phyloP scores from a whole-genome alignment of 768 basidiomycete genomes.

The Hericium alpestre region DNA sequence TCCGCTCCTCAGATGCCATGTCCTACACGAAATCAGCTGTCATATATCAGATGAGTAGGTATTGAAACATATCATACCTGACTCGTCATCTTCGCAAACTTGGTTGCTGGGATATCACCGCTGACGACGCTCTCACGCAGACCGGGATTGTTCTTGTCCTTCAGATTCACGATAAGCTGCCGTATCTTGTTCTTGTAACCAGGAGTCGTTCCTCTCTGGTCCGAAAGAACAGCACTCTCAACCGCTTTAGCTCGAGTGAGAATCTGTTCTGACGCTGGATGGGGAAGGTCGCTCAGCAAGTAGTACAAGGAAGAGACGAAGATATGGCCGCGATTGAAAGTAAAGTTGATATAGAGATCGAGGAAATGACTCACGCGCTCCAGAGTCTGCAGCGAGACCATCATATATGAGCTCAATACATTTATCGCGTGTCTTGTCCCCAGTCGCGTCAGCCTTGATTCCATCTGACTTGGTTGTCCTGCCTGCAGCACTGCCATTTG shows the following conservation, averaged over 20 bases:
- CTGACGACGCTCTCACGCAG: conserved; percentile 78
- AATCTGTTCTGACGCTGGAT: conserved; percentile 59
- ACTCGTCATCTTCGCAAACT: conserved; percentile 72
- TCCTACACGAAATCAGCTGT: conserved; percentile 40
- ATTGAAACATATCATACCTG: conserved; percentile 37
- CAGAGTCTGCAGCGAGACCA: conserved; percentile 76
- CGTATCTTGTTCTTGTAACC: conserved; percentile 75
- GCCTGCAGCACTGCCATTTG: conserved; percentile 19
- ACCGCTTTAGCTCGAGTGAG: conserved; percentile 54
- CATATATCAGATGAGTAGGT: not conserved
- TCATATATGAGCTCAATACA: conserved; percentile 89
- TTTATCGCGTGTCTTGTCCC: conserved; percentile 74
- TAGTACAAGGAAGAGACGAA: not conserved
- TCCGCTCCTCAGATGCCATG: conserved; percentile 90
- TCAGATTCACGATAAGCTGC: conserved; percentile 83
- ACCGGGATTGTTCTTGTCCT: conserved; percentile 87
- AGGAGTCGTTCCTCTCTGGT: conserved; percentile 32
- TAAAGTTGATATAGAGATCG: not conserved
- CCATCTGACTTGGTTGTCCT: conserved; percentile 68
- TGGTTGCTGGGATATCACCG: conserved; percentile 62
- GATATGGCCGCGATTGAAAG: too few relatives aligned
- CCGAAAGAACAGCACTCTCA: conserved; percentile 51
- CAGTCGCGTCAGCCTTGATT: conserved; percentile 40
- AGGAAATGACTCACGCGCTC: conserved; percentile 58
- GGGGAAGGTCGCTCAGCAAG: not conserved